Evolutionary conservation across 2,329 filamentous ascomycete genomes (phyloP), one percentile per base, ranked within the genome.

Genomic region (Talaromyces rugulosus): DNA sequence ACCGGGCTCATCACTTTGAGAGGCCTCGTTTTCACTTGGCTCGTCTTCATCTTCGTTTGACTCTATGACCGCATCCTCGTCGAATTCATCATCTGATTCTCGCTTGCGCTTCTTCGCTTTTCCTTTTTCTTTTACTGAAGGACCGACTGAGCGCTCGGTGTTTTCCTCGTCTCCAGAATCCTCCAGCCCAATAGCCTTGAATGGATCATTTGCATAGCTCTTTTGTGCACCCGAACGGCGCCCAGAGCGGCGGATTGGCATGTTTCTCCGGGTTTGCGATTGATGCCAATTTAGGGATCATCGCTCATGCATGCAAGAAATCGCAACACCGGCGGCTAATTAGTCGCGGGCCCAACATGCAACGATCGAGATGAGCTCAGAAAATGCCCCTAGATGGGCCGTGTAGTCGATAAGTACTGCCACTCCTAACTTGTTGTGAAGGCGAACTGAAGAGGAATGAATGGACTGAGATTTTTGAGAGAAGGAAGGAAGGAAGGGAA

Each of bases 181-280:
- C 64, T 50, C 50, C 3, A 78, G 65, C 3, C 72, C 74, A 31
- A 70, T 69, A 3, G 65, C 63, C 60, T 72, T 69, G 57, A 78
- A 75, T 14, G 72, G 68, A 64, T 78, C 77, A 55, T 71, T 63
- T 23, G 70, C 69, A 61, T 77, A 78, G 44, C 68, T 72, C 9
- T 70, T 68, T 59, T 59, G 70, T n/a, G 68, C 62, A 31, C 71
- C 68, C 55, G 67, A 68, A n/a, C 67, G 62, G 63, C 76, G 76
- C 52, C 64, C 69, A 23, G 75, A 76, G 63, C 75, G 73, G 66
- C 75, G 74, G 27, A 68, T 62, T 33, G 66, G 60, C 62, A 63
- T 63, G 16, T 31, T 53, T 53, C 50, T 53, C 28, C 16, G 30
- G 50, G 12, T 51, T 28, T 12, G 44, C 44, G 27, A 51, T 33